Evolutionary conservation across 805 yeast genomes (phyloP), one percentile per base, ranked within the genome.

Genomic region (Suhomyces sp.): DNA sequence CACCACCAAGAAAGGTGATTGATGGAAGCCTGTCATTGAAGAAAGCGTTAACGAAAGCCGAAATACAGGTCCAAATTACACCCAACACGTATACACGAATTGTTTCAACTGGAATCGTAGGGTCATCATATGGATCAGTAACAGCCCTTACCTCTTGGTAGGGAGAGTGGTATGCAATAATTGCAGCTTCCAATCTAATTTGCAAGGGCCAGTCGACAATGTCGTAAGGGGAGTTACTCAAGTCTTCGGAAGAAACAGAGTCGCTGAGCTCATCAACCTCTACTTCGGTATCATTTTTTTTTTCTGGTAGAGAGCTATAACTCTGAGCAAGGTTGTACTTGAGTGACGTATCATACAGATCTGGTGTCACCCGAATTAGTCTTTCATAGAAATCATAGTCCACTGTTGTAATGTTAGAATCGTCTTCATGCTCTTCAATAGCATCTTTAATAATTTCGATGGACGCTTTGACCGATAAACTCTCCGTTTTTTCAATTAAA

Each of bases 51-150:
- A 60, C 35, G 35, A 60, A 53, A 2, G 59, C 43, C 1, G 60
- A 57, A 22, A 60, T 50, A 10, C 50, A 53, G 1, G 59, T 54
- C 61, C 61, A 60, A 40, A 58, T 46, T 5, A 60, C 47, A 13
- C 61, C 63, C 12, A 57, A 44, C 31, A 58, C 24, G 50, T 60
- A 60, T 6, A 58, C 61, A 57, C 80, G 62, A 47, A 72, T 47
- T 5, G 79, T 75, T 65, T 77, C 76, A 33, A 65, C 63, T 10
- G 60, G 60, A 47, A 67, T 54, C 3, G 61, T 57, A n/a, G 76
- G 53, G 41, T 60, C 62, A 15, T 60, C 63, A 21, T 50, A 58
- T 4, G 62, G 62, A 27, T 58, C 61, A 25, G 76, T 63, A 24
- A 66, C 68, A 10, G 72, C 54, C 53, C 72, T 58, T 5, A 67